A percentile compares a stretch with the other conserved stretches of the same genome.
phyloP scores from a whole-genome alignment of 805 yeast genomes.

The Ogataea philodendri region DNA sequence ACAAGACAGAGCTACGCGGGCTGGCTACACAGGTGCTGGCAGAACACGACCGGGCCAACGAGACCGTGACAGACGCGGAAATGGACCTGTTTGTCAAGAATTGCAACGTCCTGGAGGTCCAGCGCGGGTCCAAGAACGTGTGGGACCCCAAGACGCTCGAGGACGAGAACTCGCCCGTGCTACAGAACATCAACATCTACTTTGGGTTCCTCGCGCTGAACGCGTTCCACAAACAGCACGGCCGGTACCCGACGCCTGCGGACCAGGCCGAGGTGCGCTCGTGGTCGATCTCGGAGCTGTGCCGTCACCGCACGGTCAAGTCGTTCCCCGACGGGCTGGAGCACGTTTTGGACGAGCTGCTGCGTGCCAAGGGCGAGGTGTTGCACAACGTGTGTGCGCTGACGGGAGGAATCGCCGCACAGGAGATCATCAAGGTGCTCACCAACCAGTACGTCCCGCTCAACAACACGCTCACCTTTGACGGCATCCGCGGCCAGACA shows the following conservation, averaged over 20 bases:
- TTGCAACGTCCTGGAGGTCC: conserved; percentile 48
- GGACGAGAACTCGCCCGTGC: conserved; percentile 13
- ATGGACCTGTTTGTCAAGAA: conserved; percentile 60
- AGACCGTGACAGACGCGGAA: conserved; percentile 36
- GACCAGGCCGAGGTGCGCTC: conserved; percentile 25
- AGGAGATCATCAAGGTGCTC: conserved; percentile 72
- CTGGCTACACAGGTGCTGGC: conserved; percentile 29
- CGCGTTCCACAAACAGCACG: conserved; percentile 27
- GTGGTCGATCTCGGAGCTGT: conserved; percentile 27
- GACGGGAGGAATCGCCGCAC: conserved; percentile 83
- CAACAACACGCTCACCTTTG: conserved; percentile 66
- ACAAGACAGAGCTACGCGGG: conserved; percentile 41
- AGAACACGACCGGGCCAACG: conserved; percentile 31
- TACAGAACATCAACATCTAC: conserved; percentile 33
- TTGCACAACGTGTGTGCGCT: conserved; percentile 61
- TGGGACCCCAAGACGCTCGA: conserved; percentile 23
- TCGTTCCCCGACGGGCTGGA: conserved; percentile 37
- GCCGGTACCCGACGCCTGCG: conserved; percentile 19
- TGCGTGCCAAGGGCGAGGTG: conserved; percentile 41
- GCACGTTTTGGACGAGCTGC: conserved; percentile 42
- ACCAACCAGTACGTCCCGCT: conserved; percentile 82
- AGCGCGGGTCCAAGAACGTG: conserved; percentile 41
- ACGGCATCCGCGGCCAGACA: conserved; percentile 61
- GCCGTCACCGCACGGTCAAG: conserved; percentile 22
- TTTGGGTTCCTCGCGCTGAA: conserved; percentile 40